phyloP scores from a whole-genome alignment of 2,329 filamentous ascomycete species.

The Calonectria pteridis region DNA sequence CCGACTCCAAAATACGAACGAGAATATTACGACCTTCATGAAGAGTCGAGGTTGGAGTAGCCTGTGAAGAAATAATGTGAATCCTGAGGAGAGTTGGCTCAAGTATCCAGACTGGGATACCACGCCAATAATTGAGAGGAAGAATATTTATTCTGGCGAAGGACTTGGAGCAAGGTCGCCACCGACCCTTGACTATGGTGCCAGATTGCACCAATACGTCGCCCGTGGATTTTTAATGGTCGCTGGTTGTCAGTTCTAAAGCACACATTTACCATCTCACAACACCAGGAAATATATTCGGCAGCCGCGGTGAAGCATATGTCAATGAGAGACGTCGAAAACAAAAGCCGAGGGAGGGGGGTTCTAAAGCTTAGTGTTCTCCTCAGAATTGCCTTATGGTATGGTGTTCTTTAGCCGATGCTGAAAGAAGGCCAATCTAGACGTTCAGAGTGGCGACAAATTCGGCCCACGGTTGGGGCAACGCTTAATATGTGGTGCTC shows the following conservation, averaged over 20 bases:
- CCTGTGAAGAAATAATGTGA: constrained; percentile 32
- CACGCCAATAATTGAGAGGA: constrained; percentile 1
- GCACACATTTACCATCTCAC: background rate
- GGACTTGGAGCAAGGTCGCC: background rate
- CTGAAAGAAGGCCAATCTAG: too few species aligned
- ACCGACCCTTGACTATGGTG: too few species aligned
- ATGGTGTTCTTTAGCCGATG: too few species aligned
- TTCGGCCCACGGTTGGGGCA: too few species aligned
- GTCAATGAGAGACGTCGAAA: background rate
- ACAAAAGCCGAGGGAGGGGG: too few species aligned
- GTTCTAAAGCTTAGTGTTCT: too few species aligned
- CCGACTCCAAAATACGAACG: background rate
- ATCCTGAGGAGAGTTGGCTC: constrained; percentile 33
- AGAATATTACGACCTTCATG: constrained; percentile 23
- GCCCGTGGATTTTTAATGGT: too few species aligned
- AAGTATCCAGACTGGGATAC: constrained; percentile 28
- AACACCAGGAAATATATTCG: background rate
- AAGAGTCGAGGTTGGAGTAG: constrained; percentile 40
- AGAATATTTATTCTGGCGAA: constrained; percentile 14
- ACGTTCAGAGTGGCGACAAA: too few species aligned
- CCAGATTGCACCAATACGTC: too few species aligned
- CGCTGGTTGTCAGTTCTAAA: too few species aligned
- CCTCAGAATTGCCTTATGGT: too few species aligned
- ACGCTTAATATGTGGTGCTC: too few species aligned
- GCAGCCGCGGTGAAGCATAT: background rate